Evolutionary conservation across 805 yeast species (phyloP), one percentile per base, ranked within the genome.

Genomic region (Zygosaccharomyces siamensis): DNA sequence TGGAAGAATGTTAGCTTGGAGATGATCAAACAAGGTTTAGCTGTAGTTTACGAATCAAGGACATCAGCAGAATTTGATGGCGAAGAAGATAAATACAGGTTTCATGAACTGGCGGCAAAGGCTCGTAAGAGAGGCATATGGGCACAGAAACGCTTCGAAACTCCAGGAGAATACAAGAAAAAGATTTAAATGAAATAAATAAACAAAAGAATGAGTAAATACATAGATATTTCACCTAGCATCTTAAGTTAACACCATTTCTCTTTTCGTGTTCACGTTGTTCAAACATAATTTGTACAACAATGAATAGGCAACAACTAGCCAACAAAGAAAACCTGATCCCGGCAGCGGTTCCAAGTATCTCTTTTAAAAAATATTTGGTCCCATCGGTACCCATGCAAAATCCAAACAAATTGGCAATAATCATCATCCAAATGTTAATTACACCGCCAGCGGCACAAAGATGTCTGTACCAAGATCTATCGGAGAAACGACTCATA

Each of bases 401-500:
- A 67, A 93, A 93, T 0, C 99, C 99, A 61, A 86, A 89, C 46
- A 95, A 69, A 60, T 93, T 93, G 12, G 98, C 98, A 55, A 89
- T 77, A 89, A 93, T 89, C 99, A 93, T 92, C 84, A 92, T 78
- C 96, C 97, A 92, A 49, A 93, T 84, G 66, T 93, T 93, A 20
- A 76, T 61, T 26, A 90, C 95, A 3, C 92, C 96, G 3, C 99
- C 99, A 5, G 80, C 56, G 0, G 89, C 96, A 68, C 96, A 87
- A 11, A 83, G 60, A 62, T 84, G 86, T 56, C 97, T 77, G 66
- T 76, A 93, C 87, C 92, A 83, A 73, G 83, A 76, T 49, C 68
- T 58, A 7, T 68, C 56, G 12, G 70, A 69, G 59, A 68, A 81
- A 51, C 63, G 67, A 33, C 66, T 64, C 43, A 70, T 68, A 36